These are phyloP conservation scores for Lecanicillium sp. DNA, from an alignment of 2,329 filamentous ascomycete genomes.

Conservation along the genomic window DNA sequence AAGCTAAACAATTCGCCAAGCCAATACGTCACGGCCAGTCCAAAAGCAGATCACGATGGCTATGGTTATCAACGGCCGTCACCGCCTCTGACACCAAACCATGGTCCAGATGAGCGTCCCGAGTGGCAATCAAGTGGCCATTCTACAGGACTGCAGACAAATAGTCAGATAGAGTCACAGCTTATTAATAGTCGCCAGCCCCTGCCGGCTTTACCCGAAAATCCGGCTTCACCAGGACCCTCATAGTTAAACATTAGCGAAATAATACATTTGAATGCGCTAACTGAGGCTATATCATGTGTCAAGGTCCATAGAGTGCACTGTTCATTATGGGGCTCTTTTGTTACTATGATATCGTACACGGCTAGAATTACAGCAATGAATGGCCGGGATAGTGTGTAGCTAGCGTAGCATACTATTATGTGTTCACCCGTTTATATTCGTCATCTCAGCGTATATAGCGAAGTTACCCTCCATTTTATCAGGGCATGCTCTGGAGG, in stretches of 20 bases:
- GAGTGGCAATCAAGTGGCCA: constrained; percentile 9
- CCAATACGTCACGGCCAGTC: background rate
- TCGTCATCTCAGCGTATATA: too few species aligned
- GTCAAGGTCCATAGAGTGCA: too few species aligned
- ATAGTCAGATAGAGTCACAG: constrained; percentile 8
- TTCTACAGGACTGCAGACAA: constrained; percentile 10
- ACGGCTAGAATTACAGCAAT: too few species aligned
- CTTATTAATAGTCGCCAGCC: constrained; percentile 28
- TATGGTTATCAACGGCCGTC: constrained; percentile 8
- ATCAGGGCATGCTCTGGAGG: background rate
- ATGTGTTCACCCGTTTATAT: too few species aligned
- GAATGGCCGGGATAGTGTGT: too few species aligned
- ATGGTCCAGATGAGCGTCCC: background rate
- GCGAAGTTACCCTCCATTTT: background rate
- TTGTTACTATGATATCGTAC: too few species aligned
- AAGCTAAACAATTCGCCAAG: too few species aligned
- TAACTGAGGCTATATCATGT: too few species aligned
- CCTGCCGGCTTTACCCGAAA: constrained; percentile 32
- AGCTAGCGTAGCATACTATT: too few species aligned
- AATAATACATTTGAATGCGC: too few species aligned
- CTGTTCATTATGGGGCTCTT: too few species aligned
- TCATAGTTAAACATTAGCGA: too few species aligned
- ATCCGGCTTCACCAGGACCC: constrained; percentile 15
- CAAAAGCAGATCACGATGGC: constrained; percentile 2
- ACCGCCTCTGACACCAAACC: constrained; percentile 6